Percentiles rank a stretch among this genome's conserved stretches.
Conservation (phyloP, 148 eudicot genomes). For the Selenicereus undatus region DNA sequence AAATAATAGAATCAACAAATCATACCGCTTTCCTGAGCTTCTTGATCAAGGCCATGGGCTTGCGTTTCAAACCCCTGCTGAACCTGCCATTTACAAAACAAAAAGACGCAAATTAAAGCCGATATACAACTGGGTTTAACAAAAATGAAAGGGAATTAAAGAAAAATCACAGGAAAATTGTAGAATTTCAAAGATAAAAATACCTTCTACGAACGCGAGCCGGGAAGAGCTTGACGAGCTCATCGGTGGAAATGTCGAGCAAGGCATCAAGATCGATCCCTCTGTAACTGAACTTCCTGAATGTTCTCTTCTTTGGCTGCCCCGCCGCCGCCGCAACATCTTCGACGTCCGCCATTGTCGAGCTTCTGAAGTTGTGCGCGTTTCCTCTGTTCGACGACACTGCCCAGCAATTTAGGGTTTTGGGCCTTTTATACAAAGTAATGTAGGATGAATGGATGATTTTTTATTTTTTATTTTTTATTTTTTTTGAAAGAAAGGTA, state of each 20-base stretch:
- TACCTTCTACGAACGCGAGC: conserved; percentile 71
- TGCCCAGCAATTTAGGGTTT: background rate
- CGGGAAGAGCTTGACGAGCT: conserved; percentile 64
- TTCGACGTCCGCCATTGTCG: conserved; percentile 50
- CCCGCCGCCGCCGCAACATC: conserved; percentile 47
- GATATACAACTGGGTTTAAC: background rate
- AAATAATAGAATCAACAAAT: background rate
- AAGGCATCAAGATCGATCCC: conserved; percentile 82
- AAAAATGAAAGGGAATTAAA: background rate
- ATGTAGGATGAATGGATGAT: background rate
- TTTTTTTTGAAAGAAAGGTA: too few relatives aligned
- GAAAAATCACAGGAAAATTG: background rate
- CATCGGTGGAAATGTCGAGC: conserved; percentile 75
- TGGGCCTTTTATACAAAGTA: background rate
- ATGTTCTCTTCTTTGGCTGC: conserved; percentile 80
- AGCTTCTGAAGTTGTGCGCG: background rate
- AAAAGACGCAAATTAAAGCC: background rate
- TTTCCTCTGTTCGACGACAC: background rate
- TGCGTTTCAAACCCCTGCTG: conserved; percentile 63
- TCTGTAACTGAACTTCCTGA: conserved; percentile 84
- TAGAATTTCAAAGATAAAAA: background rate
- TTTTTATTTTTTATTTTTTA: too few relatives aligned
- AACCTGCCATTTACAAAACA: conserved; percentile 30
- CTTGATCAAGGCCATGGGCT: conserved; percentile 79
- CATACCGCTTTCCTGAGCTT: conserved; percentile 75